Evolutionary conservation across 2,329 filamentous ascomycete genomes (phyloP).

Genomic region (Aspergillus niger): DNA sequence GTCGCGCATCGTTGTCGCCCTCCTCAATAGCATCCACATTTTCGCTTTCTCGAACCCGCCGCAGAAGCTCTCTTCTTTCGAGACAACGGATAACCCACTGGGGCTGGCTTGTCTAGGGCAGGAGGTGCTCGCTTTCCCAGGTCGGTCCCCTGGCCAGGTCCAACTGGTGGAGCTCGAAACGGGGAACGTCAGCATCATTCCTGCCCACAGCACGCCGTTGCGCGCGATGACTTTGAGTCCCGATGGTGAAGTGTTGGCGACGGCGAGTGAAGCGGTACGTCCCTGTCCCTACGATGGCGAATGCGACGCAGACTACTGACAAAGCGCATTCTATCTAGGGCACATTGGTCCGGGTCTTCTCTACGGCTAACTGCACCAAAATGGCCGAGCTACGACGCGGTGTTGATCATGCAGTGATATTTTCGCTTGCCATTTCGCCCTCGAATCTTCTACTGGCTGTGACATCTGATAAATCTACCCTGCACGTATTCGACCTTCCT

Average conservation of each 20-base stretch:
- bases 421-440: conserved; percentile 84
- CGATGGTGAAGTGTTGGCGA: conserved; percentile 80
- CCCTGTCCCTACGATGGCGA: background rate
- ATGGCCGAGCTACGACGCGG: conserved; percentile 84
- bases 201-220: conserved; percentile 79
- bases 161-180: conserved; percentile 79
- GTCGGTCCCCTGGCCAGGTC: conserved; percentile 83
- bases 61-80: conserved; percentile 71
- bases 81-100: conserved; percentile 80
- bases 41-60: conserved; percentile 77
- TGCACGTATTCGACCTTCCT: conserved; percentile 90
- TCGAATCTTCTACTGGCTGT: conserved; percentile 78
- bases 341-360: conserved; percentile 84
- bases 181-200: conserved; percentile 87
- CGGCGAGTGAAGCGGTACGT: conserved; percentile 76
- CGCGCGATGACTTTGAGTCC: conserved; percentile 77
- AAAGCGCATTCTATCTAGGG: conserved; percentile 53
- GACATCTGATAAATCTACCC: conserved; percentile 93
- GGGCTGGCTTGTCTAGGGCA: conserved; percentile 78
- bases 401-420: conserved; percentile 83
- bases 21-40: conserved; percentile 78
- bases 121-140: conserved; percentile 78
- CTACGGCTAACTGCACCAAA: conserved; percentile 75
- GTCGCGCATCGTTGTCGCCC: conserved; percentile 74
- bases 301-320: conserved; percentile 20